Evolutionary conservation across 495 filamentous ascomycete genomes (phyloP), one percentile per base, ranked within the genome.

Genomic region (Parmelia sp.): DNA sequence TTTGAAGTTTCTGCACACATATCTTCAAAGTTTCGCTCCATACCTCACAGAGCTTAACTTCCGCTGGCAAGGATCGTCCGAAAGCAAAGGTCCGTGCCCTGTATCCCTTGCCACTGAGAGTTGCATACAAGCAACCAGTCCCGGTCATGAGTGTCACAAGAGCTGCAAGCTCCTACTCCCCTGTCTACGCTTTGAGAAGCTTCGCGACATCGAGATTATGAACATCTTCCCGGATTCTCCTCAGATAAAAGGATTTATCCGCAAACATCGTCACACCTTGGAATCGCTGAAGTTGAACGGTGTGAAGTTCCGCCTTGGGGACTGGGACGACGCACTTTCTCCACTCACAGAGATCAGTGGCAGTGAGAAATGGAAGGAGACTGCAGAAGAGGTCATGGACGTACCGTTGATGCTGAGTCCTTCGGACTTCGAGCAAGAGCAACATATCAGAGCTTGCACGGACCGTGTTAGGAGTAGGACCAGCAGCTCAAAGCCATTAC

Each of bases 261-360:
- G 74, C 9, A 72, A 74, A 29, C 89, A 92, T 71, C 80, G 83
- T 39, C 75, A 74, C 65, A 84, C 85, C 7, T 79, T 92, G 49
- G 74, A 78, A 35, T 88, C 90, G 66, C 85, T 90, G 70, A 84
- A 89, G 62, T 89, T 92, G 72, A 84, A 90, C 70, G 84, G 87
- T 61, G 82, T 88, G 15, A 75, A 77, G 36, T 76, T 92, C 33
- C 79, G 86, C 23, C 77, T 75, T 59, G 89, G 86, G 27, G 85
- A 76, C 58, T 92, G 88, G 89, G 87, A 92, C 62, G 86, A 89
- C 56, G 90, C 88, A 3, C 78, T 91, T 5, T 83, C 81, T 37
- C 87, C 88, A 4, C 72, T 92, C 64, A 84, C 82, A 57, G 72
- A 73, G 61, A 80, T 80, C 65, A 82, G 77, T 70, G 83, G 83